Evolutionary conservation across 1,284 basidiomycete species (phyloP), one percentile per base, ranked within the genome.

Genomic region (Sporisorium sorghi): DNA sequence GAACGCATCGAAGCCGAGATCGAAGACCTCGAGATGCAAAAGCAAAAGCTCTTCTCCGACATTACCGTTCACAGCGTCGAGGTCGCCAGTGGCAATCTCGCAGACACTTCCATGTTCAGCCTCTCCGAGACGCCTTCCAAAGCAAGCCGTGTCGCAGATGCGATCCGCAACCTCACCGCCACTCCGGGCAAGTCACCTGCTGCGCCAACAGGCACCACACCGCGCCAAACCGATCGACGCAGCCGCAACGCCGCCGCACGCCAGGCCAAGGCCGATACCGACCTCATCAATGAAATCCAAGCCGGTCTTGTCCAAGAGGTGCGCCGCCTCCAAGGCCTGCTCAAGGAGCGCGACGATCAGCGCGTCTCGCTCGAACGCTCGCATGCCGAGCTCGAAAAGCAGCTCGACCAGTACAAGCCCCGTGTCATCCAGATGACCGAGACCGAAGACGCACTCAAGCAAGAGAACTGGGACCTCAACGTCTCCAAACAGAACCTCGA

Each of bases 381-480:
- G 24, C 76, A 74, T 23, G 63, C 75, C 37, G 78, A 81, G 30
- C 50, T 68, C 23, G 76, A 80, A 35, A 78, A 79, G 64, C 73
- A 80, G 56, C 66, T 80, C 42, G 78, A 69, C 50, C 63, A 67
- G 54, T 80, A 73, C 73, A 80, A 78, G 72, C 78, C 78, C 15
- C 70, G 68, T 12, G 78, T 77, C 54, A 58, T 80, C 46, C 69
- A 72, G 58, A 69, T 80, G 67, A 78, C 77, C 51, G 73, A 78
- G 53, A 66, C 69, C 42, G 77, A 78, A 43, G 77, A 88, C 54
- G 93, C 93, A 66, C 95, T 91, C 89, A 95, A 94, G 86, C 94
- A 97, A 85, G 94, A 96, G 86, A 97, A 97, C 85, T 98, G 96
- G 96, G 95, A 97, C 83, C 90, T 98, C 72, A 94, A 98, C 86